phyloP scores from a whole-genome alignment of 305 asterid genomes.

The Solanum hybrid region DNA sequence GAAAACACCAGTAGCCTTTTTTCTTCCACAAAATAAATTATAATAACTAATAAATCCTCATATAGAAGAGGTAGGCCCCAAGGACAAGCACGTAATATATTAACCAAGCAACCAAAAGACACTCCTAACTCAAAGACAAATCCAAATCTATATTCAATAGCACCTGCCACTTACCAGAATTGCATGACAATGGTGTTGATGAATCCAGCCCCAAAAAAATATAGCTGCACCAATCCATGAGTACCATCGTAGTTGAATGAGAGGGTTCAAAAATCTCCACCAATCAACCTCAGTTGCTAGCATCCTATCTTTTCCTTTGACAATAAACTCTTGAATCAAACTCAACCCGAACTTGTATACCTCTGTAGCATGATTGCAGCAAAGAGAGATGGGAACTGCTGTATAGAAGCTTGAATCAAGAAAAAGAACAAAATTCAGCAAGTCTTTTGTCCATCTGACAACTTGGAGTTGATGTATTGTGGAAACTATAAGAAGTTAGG shows the following conservation, averaged over 20 bases:
- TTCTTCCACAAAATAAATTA: not conserved
- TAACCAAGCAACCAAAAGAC: not conserved
- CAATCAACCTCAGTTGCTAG: conserved; percentile 30
- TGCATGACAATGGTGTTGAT: conserved; percentile 58
- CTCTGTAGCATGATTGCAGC: conserved; percentile 50
- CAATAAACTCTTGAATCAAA: conserved; percentile 39
- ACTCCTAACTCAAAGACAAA: not conserved
- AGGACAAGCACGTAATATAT: not conserved
- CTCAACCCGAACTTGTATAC: conserved; percentile 33
- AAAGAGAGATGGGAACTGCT: conserved; percentile 79
- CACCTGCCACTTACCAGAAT: conserved; percentile 50
- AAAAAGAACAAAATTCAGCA: conserved; percentile 17
- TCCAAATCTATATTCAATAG: not conserved
- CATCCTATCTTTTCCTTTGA: conserved; percentile 57
- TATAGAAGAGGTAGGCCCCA: not conserved
- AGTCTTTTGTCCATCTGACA: not conserved
- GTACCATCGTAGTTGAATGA: conserved; percentile 51
- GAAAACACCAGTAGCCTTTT: not conserved
- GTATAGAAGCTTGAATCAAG: conserved; percentile 52
- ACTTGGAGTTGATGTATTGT: not conserved
- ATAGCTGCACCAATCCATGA: conserved; percentile 64
- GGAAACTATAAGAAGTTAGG: not conserved
- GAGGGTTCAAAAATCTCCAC: conserved; percentile 41
- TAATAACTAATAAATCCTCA: not conserved
- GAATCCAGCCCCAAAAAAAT: conserved; percentile 73